Evolutionary conservation across 2,329 filamentous ascomycete genomes (phyloP), one percentile per base, ranked within the genome.

Genomic region (Microsporum ferrugineum): DNA sequence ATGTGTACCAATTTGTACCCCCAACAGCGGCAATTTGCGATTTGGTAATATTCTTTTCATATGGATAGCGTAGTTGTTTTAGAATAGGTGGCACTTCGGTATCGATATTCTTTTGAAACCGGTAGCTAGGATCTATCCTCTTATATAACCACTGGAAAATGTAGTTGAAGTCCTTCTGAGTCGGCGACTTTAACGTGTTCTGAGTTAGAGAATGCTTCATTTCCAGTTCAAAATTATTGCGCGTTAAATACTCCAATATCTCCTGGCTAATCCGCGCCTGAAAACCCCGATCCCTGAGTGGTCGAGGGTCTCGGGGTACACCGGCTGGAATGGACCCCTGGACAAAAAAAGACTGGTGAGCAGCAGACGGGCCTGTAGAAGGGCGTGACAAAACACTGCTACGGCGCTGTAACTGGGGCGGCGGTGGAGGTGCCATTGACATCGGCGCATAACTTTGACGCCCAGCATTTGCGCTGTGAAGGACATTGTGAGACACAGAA

Each of bases 111-210:
- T 96, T 96, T 69, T 91, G 86, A 69, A 99, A 97, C 39, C 87
- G 85, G 73, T 97, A 95, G 68, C 87, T 88, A 0, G 94, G 94
- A 71, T 99, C 94, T 71, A 99, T 95, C 61, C 91, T 88, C 70
- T 91, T 89, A 74, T 99, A 99, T 2, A 99, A 80, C 89, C 92
- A 99, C 70, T 97, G 91, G 71, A 99, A 99, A 82, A 99, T 95
- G 74, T 84, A 88, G 70, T 95, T 94, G 77, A 99, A 99, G 72
- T 99, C 94, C 71, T 99, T 99, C 68, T 97, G 92, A 0, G 92
- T 99, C 0, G 94, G 95, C 49, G 89, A 95, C 69, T 89, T 92
- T 71, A 96, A 86, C 5, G 90, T 88, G 68, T 96, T 96, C 65
- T 88, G 87, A 0, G 89, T 89, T n/a, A 99, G 79, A 1, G 85